Evolutionary conservation across 2,329 filamentous ascomycete species (phyloP).

Genomic region (Madurella fahalii): DNA sequence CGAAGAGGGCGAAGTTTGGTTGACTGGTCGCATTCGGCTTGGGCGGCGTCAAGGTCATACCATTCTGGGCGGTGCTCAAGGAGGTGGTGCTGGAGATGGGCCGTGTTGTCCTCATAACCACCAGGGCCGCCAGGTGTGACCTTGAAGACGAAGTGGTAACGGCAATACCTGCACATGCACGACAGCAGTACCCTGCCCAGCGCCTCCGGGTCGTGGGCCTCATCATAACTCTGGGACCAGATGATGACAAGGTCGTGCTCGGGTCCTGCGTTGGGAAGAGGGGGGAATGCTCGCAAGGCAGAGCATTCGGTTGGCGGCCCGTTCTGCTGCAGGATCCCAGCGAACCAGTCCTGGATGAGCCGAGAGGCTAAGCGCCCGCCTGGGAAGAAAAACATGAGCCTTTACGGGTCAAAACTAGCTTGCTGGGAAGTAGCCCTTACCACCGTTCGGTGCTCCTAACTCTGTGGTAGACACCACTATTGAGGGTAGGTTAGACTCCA

Average conservation of each 20-base stretch:
- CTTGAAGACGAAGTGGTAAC: conserved; percentile 33
- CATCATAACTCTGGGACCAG: conserved; percentile 19
- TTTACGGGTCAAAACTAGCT: neutral
- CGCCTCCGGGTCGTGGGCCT: conserved; percentile 8
- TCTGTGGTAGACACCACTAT: conserved; percentile 1
- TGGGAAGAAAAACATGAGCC: neutral
- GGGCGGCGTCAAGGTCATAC: conserved; percentile 2
- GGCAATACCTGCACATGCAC: conserved; percentile 32
- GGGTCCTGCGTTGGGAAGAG: conserved; percentile 3
- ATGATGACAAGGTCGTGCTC: conserved; percentile 22
- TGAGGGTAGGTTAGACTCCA: neutral
- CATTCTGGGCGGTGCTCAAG: conserved; percentile 9
- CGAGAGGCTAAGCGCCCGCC: conserved; percentile 19
- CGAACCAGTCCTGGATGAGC: conserved; percentile 22
- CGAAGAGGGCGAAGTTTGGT: conserved; percentile 39
- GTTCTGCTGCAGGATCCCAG: conserved; percentile 6
- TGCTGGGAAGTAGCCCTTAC: neutral
- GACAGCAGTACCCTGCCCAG: conserved; percentile 19
- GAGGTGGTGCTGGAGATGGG: conserved; percentile 27
- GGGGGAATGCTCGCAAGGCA: conserved; percentile 14
- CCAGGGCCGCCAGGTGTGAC: conserved; percentile 20
- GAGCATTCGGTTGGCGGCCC: conserved; percentile 11
- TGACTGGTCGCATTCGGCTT: neutral
- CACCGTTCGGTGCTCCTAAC: neutral
- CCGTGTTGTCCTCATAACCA: conserved; percentile 7